Evolutionary conservation across 2,329 filamentous ascomycete genomes (phyloP), one percentile per base, ranked within the genome.

Genomic region (Lizonia empirigonia): DNA sequence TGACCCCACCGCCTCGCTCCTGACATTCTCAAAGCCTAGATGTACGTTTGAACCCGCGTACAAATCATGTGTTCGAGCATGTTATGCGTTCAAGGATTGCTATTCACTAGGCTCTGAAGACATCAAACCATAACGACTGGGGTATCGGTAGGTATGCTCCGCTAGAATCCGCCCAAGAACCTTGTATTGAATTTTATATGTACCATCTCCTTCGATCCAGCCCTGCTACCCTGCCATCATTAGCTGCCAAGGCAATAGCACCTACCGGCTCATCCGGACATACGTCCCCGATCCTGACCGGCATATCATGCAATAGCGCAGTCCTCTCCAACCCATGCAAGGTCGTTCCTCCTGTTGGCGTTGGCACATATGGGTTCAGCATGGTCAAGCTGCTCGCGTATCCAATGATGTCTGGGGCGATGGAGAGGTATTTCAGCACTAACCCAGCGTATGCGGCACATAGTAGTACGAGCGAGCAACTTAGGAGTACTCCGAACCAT

Each of bases 251-350:
- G 2, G 64, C 62, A 41, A 70, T 64, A 16, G 63, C 59, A 9
- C 66, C 67, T 2, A 68, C 60, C 1, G 63, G 55, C 26, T 68
- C 64, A 33, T 57, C 56, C 6, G 55, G 35, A 41, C 67, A 67
- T 0, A 71, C 67, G 44, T 71, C 67, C 10, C 64, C 65, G 40
- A 71, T 65, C 20, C 58, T 55, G 1, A 70, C 49, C 1, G 52
- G 61, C 30, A 67, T 27, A 33, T 69, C 53, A 15, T 62, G 59
- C 29, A 71, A 33, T 24, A 71, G 22, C 4, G 58, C 58, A 7
- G 58, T 52, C 37, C 62, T 53, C 47, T 69, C 64, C 7, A 67
- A 38, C 0, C 64, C 63, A 53, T 66, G 51, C 30, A 69, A 44
- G 10, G 63, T 66, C 6, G 65, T 66, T 1, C 64, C 60, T 1